A percentile compares a stretch with the other conserved stretches of the same genome.
Conservation (phyloP, 2,329 filamentous ascomycete species). For the Epichloe typhina region DNA sequence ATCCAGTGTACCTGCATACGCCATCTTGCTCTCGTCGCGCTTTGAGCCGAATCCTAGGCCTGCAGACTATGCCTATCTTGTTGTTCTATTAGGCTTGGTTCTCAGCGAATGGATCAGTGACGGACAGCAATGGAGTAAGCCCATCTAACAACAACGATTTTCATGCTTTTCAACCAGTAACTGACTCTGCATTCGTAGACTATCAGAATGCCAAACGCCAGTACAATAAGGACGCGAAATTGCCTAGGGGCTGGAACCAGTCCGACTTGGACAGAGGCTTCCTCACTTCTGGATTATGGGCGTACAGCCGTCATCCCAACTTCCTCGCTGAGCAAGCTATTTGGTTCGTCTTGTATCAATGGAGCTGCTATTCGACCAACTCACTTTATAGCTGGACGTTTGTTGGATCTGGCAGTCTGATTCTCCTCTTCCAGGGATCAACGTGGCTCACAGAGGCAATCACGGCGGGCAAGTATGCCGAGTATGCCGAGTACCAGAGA, state of each 20-base stretch:
- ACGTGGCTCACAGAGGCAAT: conserved; percentile 79
- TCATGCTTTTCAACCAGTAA: not conserved
- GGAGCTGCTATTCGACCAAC: conserved; percentile 64
- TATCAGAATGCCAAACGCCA: conserved; percentile 71
- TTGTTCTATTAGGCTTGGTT: conserved; percentile 35
- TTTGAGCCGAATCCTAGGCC: conserved; percentile 37
- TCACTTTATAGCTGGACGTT: conserved; percentile 68
- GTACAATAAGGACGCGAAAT: conserved; percentile 61
- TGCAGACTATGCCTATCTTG: conserved; percentile 35
- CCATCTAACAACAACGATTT: not conserved
- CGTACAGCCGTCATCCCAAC: conserved; percentile 83
- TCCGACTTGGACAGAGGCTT: conserved; percentile 85
- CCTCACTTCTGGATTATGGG: conserved; percentile 71
- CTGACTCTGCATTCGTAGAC: conserved; percentile 25
- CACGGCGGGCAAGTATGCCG: conserved; percentile 69
- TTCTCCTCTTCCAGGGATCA: conserved; percentile 78
- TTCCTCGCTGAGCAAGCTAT: conserved; percentile 85
- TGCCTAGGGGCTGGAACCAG: conserved; percentile 50
- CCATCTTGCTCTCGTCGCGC: conserved; percentile 60
- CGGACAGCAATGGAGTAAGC: conserved; percentile 74
- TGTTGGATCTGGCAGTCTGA: conserved; percentile 52
- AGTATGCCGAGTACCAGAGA: conserved; percentile 75
- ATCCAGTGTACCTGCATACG: conserved; percentile 64
- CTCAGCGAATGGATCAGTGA: conserved; percentile 70
- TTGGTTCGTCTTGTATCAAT: conserved; percentile 81